Evolutionary conservation across 2,329 filamentous ascomycete species (phyloP), one percentile per base, ranked within the genome.

Genomic region (Colletotrichum sp.): DNA sequence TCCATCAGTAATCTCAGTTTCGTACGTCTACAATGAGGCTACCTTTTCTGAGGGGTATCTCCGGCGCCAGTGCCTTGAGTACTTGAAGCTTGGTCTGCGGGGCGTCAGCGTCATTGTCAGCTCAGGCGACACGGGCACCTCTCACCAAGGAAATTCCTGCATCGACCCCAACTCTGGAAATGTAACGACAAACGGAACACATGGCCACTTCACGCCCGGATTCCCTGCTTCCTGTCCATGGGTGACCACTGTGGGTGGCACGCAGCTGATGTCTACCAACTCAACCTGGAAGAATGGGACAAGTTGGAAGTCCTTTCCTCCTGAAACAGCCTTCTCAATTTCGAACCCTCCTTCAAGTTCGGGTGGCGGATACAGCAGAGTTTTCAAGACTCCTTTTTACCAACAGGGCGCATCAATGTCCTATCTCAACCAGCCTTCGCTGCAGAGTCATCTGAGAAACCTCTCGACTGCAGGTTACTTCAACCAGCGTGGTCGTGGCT

Each of bases 191-290:
- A 81, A 3, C 80, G 79, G 13, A 75, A 49, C 39, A 49, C 18
- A 49, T 12, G 82, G 80, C 36, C 81, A 83, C 39, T 89, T 88
- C 80, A 83, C 83, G 18, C 86, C 87, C 0, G 81, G 82, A 16
- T 89, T 87, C 78, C 87, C 87, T n/a, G 84, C 84, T 2, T 82
- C 82, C 34, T 89, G 88, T 66, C 87, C 87, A 2, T 89, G 87
- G 80, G 84, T 89, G 5, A 88, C 87, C 5, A 81, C 83, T 3
- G 85, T 88, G 7, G 87, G 88, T 5, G 72, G 63, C 15, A 77
- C 75, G 24, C 49, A 77, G 18, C 21, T 73, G 7, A 8, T 60
- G 5, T 13, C 60, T 6, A 68, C 44, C 18, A 49, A 36, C 39
- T 30, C n/a, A 6, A n/a, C 34, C 55, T 59, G 55, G 55, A 28